A percentile compares a stretch with the other conserved stretches of the same genome.
phyloP scores from a whole-genome alignment of 2,329 filamentous ascomycete species.

The Cladorrhinum sp. region DNA sequence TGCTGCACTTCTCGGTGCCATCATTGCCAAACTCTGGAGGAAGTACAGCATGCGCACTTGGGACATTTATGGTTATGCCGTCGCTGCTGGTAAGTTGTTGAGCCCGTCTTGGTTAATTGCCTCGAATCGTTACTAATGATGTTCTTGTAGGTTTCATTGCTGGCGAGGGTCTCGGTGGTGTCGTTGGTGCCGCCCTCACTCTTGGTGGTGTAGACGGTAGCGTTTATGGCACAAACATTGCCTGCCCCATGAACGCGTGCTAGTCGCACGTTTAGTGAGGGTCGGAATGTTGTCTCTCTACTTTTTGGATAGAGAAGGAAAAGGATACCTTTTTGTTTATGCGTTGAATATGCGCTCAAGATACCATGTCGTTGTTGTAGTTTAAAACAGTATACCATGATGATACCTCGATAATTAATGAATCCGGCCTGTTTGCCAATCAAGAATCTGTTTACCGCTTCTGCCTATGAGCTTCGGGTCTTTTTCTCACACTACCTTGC shows the following conservation, averaged over 20 bases:
- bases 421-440: background rate
- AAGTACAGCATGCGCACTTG: constrained; percentile 51
- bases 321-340: background rate
- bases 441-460: no score
- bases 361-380: background rate
- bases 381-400: background rate
- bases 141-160: constrained; percentile 51
- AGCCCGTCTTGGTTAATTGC: background rate
- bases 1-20: constrained; percentile 56
- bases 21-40: constrained; percentile 51
- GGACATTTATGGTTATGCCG: constrained; percentile 58
- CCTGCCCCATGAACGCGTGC: constrained; percentile 26
- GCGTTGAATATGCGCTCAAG: background rate
- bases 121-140: background rate
- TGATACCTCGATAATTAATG: background rate
- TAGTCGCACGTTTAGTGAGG: constrained; percentile 12
- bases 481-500: no score
- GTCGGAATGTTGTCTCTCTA: background rate
- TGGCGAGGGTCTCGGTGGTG: constrained; percentile 61
- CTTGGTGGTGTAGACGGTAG: constrained; percentile 26
- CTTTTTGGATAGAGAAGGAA: background rate
- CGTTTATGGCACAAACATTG: constrained; percentile 24
- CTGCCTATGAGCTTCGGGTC: no score
- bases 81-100: constrained; percentile 37
- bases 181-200: constrained; percentile 39